phyloP scores from a whole-genome alignment of 768 basidiomycete genomes.

The Mycena floridula region DNA sequence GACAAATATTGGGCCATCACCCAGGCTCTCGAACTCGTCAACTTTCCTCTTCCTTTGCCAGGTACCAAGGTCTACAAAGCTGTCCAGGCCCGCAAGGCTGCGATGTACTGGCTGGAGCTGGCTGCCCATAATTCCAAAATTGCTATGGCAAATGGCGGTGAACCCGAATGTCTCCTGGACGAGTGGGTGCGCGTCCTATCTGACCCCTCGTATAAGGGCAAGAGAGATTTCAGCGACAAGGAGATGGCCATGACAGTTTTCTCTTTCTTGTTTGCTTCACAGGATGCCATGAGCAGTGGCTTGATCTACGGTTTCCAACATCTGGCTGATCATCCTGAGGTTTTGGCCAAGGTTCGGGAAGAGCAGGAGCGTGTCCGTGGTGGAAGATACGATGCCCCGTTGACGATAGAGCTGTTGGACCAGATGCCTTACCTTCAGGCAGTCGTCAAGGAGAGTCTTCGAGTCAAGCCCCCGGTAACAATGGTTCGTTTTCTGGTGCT shows the following conservation, averaged over 20 bases:
- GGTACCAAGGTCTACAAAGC: conserved; percentile 97
- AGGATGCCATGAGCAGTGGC: conserved; percentile 98
- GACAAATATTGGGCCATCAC: conserved; percentile 94
- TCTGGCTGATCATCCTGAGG: conserved; percentile 85
- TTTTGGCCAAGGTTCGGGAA: conserved; percentile 81
- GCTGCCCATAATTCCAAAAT: conserved; percentile 79
- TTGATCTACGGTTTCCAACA: conserved; percentile 96
- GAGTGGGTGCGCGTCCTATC: conserved; percentile 79
- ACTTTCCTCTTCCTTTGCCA: conserved; percentile 88
- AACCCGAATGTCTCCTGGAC: conserved; percentile 88
- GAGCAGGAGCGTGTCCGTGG: conserved; percentile 84
- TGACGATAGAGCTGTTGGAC: conserved; percentile 87
- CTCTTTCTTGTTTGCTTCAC: conserved; percentile 93
- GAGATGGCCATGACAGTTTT: conserved; percentile 98
- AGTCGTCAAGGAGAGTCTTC: conserved; percentile 88
- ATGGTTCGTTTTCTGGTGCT: conserved; percentile 67
- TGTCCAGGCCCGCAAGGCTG: conserved; percentile 82
- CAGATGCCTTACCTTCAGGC: conserved; percentile 91
- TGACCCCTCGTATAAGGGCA: conserved; percentile 71
- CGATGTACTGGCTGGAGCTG: conserved; percentile 71
- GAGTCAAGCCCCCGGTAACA: conserved; percentile 89
- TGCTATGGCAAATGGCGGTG: conserved; percentile 72
- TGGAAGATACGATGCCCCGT: conserved; percentile 65
- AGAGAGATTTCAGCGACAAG: conserved; percentile 81
- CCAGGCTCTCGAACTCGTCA: conserved; percentile 92